These are phyloP conservation scores for Neurospora intermedia DNA, from an alignment of 495 filamentous ascomycete species.

Conservation along the genomic window DNA sequence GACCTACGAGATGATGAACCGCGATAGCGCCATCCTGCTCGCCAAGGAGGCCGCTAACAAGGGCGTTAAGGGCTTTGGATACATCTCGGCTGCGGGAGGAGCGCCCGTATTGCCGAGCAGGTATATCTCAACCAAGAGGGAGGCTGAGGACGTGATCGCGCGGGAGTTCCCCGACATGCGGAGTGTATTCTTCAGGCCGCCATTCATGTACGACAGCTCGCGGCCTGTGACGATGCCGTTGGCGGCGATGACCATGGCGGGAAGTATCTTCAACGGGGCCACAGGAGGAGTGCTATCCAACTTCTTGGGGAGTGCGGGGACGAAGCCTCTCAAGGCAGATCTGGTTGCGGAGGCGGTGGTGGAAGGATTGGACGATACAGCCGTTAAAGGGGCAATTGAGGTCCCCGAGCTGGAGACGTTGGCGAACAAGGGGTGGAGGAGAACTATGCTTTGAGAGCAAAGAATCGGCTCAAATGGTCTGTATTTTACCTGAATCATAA, in stretches of 20 bases:
- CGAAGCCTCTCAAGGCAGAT: constrained; percentile 81
- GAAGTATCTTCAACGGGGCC: constrained; percentile 58
- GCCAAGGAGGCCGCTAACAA: constrained; percentile 63
- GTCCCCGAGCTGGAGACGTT: constrained; percentile 60
- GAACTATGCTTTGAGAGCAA: constrained; percentile 55
- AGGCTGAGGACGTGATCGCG: constrained; percentile 73
- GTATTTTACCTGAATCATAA: constrained; percentile 13
- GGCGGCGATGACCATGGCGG: constrained; percentile 58
- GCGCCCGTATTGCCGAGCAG: constrained; percentile 70
- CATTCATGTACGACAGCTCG: constrained; percentile 78
- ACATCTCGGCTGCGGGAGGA: constrained; percentile 78
- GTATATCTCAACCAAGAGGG: constrained; percentile 86
- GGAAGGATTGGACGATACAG: constrained; percentile 62
- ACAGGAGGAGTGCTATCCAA: constrained; percentile 62
- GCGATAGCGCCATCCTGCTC: constrained; percentile 74
- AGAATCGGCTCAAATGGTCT: constrained; percentile 12
- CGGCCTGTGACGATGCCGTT: constrained; percentile 76
- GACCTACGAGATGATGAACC: constrained; percentile 97
- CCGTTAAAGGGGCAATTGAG: constrained; percentile 58
- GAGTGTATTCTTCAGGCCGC: constrained; percentile 71
- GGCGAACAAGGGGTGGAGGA: constrained; percentile 68
- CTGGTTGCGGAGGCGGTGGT: constrained; percentile 75
- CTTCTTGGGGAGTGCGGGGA: constrained; percentile 70
- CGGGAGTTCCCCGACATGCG: constrained; percentile 62
- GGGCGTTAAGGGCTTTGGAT: constrained; percentile 62